Evolutionary conservation across 2,329 filamentous ascomycete species (phyloP), one percentile per base, ranked within the genome.

Genomic region (Fusarium sp.): DNA sequence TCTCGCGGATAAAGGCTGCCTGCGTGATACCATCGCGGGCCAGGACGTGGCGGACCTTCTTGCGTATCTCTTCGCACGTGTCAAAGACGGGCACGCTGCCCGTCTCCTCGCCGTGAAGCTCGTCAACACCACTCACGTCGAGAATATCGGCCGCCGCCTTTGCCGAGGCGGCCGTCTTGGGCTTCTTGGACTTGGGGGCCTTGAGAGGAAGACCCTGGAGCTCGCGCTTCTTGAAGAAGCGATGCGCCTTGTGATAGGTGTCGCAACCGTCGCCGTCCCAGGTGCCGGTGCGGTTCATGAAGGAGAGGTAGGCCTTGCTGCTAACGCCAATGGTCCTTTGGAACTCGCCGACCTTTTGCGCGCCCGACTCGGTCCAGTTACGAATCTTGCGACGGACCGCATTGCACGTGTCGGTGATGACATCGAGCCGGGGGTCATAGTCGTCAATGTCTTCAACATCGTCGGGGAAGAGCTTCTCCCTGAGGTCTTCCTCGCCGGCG

Each of bases 31-130:
- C 82, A 0, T 85, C 82, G 36, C 76, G 77, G 42, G 77, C 77
- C 11, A 91, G 81, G 68, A 88, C 81, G 1, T 85, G 84, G 29
- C 83, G 83, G 75, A 91, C 90, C 82, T 91, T 91, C 77, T 83
- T 85, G 56, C 90, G 86, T 16, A 91, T 78, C 60, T 88, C 88
- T 72, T 91, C 86, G 80, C 89, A 91, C 6, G 86, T 88, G 70
- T 91, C 89, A 76, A 82, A 91, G 35, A 91, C 81, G 1, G 81
- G 80, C 8, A 91, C 88, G 0, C 66, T 75, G 36, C 84, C 82
- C 1, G 79, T 76, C 0, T 84, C 84, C 78, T 91, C 89, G 14
- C 86, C 86, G 0, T 82, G 80, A 1, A 91, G 82, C 10, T 78
- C 61, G 18, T 74, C 60, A 31, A 90, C 79, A 18, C 72, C 80